Evolutionary conservation across 768 basidiomycete genomes (phyloP).

Genomic region (Mycena amicta): DNA sequence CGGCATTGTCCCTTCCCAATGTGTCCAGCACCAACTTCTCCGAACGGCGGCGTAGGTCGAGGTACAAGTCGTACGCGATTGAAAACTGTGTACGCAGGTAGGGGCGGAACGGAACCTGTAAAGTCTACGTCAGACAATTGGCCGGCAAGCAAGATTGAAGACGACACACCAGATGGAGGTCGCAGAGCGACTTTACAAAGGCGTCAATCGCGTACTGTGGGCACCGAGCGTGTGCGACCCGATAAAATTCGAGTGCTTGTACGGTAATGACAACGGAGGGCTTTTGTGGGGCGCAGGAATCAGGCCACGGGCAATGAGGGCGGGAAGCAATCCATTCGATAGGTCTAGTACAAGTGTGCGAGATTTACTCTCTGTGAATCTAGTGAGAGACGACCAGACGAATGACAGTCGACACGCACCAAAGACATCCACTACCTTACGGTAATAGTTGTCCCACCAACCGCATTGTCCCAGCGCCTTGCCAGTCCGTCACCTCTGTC

Average conservation of each 20-base stretch:
- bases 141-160: too few relatives aligned
- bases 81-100: slow-evolving; percentile 24
- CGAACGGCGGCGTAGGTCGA: slow-evolving; percentile 27
- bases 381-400: background rate
- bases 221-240: slow-evolving; percentile 2
- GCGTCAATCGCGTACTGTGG: slow-evolving; percentile 24
- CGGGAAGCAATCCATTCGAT: background rate
- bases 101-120: background rate
- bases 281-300: slow-evolving; percentile 12
- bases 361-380: background rate
- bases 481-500: background rate
- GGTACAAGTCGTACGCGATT: slow-evolving; percentile 38
- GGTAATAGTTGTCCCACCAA: background rate
- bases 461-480: background rate
- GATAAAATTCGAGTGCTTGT: slow-evolving; percentile 11
- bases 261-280: slow-evolving; percentile 12
- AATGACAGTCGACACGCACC: too few relatives aligned
- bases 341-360: background rate
- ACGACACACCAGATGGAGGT: slow-evolving; percentile 15
- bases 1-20: slow-evolving; percentile 28
- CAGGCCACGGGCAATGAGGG: slow-evolving; percentile 16
- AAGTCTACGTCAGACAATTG: too few relatives aligned
- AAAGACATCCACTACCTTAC: background rate
- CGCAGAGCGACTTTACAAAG: slow-evolving; percentile 22
- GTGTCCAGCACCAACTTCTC: slow-evolving; percentile 23